Evolutionary conservation across 257 asterid genomes (phyloP), one percentile per base, ranked within the genome.

Genomic region (Lantana camara): DNA sequence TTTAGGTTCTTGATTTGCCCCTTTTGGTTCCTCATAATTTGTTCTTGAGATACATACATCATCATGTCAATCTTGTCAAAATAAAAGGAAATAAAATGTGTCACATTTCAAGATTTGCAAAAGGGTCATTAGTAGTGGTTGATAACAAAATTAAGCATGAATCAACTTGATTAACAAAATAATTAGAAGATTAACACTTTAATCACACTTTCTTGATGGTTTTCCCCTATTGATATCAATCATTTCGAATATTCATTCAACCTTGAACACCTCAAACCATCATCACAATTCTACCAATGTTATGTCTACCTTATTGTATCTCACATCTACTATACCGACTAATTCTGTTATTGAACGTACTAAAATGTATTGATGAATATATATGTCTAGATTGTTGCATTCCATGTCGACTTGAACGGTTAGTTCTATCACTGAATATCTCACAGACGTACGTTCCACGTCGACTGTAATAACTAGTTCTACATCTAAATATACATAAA

Each of bases 181-280:
- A 7, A 29, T 24, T 45, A 40, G 23, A 24, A 27, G 7, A 37
- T n/a, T 2, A 60, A 49, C 56, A 54, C 75, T 57, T 50, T 50
- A 59, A 47, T 32, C 64, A 60, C 53, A 48, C 53, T 66, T 44
- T 60, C 1, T 66, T 53, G 34, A 32, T 70, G 21, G 7, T 44
- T 21, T 51, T 50, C 30, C n/a, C 10, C 42, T 22, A 19, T 5
- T 54, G 4, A 2, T 27, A 2, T 27, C 44, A 67, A 47, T 62
- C 68, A 68, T 63, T 57, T 21, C 66, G 32, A 62, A 49, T 21
- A 30, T 17, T 49, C 51, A 53, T 54, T 68, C 75, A 55, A 63
- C 71, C 60, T 63, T 41, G 54, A 63, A 35, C 46, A 55, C 70
- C 45, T 54, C 66, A 9, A 63, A 46, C 35, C 57, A 70, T 62